phyloP scores from a whole-genome alignment of 305 asterid species.

The Fraxinus sp. region DNA sequence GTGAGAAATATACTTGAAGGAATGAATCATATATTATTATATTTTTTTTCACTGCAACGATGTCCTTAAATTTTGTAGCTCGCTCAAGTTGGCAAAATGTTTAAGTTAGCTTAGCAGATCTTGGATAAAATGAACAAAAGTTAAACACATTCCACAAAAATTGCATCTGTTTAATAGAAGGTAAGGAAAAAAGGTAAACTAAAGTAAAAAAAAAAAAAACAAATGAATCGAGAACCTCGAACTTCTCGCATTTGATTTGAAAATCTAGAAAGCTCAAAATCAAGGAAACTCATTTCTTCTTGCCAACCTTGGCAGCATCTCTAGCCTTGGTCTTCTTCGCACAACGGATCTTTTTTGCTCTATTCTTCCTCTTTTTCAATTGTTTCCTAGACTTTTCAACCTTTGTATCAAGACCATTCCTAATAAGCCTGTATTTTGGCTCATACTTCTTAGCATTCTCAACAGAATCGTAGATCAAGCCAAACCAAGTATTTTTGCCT shows the following conservation, averaged over 20 bases:
- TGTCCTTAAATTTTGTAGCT: background rate
- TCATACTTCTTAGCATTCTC: slow-evolving; percentile 70
- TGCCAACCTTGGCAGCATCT: slow-evolving; percentile 71
- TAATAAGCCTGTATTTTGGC: slow-evolving; percentile 81
- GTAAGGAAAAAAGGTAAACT: slow-evolving; percentile 16
- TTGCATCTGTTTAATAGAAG: slow-evolving; percentile 19
- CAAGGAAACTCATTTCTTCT: slow-evolving; percentile 52
- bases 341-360: slow-evolving; percentile 76
- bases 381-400: slow-evolving; percentile 80
- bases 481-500: slow-evolving; percentile 64
- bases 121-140: background rate
- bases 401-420: slow-evolving; percentile 84
- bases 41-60: no score
- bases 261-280: slow-evolving; percentile 23
- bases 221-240: background rate
- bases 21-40: no score
- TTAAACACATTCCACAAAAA: slow-evolving; percentile 23
- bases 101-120: background rate
- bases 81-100: background rate
- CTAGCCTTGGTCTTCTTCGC: slow-evolving; percentile 75
- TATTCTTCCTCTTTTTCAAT: slow-evolving; percentile 77
- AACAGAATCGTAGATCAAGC: slow-evolving; percentile 57
- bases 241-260: background rate
- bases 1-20: no score
- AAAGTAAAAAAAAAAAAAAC: slow-evolving; percentile 5